Percentiles rank a stretch among this genome's conserved stretches.
Evolutionary conservation across 805 yeast genomes (phyloP).

Genomic region (Lachancea cidri): DNA sequence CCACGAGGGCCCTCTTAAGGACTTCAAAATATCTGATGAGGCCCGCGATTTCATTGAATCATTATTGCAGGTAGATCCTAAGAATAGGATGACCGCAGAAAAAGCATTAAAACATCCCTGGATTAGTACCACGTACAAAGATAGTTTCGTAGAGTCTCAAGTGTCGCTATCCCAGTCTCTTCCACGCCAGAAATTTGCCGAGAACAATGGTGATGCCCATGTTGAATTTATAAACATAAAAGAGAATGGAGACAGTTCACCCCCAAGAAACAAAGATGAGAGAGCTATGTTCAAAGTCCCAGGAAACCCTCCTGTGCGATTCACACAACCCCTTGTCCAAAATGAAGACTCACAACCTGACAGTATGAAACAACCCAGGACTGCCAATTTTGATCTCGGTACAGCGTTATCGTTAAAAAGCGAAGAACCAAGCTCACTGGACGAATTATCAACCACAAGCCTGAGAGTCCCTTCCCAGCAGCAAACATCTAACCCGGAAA

Average conservation of each 20-base stretch:
- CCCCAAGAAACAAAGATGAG: conserved; percentile 14
- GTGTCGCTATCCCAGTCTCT: conserved; percentile 67
- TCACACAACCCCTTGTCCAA: conserved; percentile 24
- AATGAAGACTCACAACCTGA: conserved; percentile 7
- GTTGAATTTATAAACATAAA: conserved; percentile 25
- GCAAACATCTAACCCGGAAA: not conserved
- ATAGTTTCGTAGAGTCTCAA: conserved; percentile 25
- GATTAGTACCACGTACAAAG: conserved; percentile 40
- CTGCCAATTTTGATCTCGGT: conserved; percentile 6
- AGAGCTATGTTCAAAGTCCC: conserved; percentile 29
- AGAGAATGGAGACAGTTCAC: conserved; percentile 13
- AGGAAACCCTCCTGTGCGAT: conserved; percentile 22
- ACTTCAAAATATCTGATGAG: conserved; percentile 56
- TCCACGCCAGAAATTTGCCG: conserved; percentile 54
- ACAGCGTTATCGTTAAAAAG: conserved; percentile 1
- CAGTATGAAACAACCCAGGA: conserved; percentile 6
- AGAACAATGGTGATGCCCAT: conserved; percentile 32
- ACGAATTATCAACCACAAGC: not conserved
- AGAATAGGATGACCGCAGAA: conserved; percentile 63
- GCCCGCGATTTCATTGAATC: conserved; percentile 70
- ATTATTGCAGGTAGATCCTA: conserved; percentile 73
- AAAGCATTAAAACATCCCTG: conserved; percentile 79
- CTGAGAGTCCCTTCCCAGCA: not conserved
- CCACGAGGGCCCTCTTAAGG: conserved; percentile 68
- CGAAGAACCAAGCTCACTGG: conserved; percentile 2